Base-by-base conservation (phyloP, 768 basidiomycete species). In the Jaapia argillacea region DNA sequence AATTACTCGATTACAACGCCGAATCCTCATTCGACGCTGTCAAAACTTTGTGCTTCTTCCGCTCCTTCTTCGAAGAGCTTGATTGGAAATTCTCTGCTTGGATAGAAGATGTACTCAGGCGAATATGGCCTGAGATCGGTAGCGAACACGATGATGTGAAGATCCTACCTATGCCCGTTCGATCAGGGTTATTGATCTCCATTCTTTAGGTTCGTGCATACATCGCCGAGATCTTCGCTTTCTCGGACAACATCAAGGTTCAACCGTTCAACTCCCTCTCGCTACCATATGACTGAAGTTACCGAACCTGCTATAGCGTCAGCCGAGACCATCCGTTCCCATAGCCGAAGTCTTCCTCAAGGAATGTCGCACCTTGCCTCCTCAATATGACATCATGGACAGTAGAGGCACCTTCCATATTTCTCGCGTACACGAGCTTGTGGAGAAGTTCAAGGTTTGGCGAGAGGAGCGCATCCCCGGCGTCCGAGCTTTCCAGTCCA, bases 11-110 rank as follows among this genome's bases (percentile, higher is more conserved):
- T 54, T 90, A 81, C 62, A 79, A 85, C 49, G 72, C 77, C 16
- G 87, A 90, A 55, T 79, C 86, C 28, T 82, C 90, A 4, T 86
- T 90, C 56, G 85, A 89, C 54, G 77, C 79, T 5, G 68, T 81
- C 31, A 85, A 88, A 52, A 66, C 78, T 18, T 64, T 83, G 5
- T 73, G 77, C 16, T 68, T 87, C 45, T 79, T 81, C 63, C 68
- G 81, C 20, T 75, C 78, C 0, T 75, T 85, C 51, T 81, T 82
- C 48, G 77, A 85, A 54, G 79, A 79, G 44, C 67, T 89, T 4
- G 79, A 79, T 13, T 81, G 88, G 70, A 86, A 87, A 50, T 93
- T 90, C 55, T 62, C 71, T 5, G 71, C 85, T 1, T 93, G 90
- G 90, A 66, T 73, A 5, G 76, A 86, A 44, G 70, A 77, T 25